These are phyloP conservation scores for Mentha longifolia DNA, from an alignment of 257 asterid species.

Conservation along the genomic window DNA sequence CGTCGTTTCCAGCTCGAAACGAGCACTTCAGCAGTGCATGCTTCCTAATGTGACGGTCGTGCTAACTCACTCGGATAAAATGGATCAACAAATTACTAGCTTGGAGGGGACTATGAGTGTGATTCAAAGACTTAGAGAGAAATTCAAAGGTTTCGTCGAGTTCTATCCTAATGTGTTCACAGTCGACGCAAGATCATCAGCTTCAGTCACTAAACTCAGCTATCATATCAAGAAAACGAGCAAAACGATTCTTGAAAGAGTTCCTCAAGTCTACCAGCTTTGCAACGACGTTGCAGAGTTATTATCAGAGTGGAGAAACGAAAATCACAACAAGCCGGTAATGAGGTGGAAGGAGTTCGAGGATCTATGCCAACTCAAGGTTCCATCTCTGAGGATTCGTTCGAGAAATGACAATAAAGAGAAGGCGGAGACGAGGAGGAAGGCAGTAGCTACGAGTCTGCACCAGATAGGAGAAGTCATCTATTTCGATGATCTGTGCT, in stretches of 20 bases:
- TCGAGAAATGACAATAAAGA: conserved; percentile 66
- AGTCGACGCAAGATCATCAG: conserved; percentile 88
- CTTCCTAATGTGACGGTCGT: conserved; percentile 79
- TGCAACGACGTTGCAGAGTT: conserved; percentile 63
- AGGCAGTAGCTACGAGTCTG: conserved; percentile 67
- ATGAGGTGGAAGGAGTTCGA: conserved; percentile 82
- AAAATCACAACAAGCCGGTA: conserved; percentile 64
- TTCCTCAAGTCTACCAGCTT: conserved; percentile 76
- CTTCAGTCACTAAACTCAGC: conserved; percentile 68
- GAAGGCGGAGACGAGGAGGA: conserved; percentile 69
- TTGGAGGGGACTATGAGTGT: conserved; percentile 47
- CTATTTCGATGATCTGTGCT: conserved; percentile 62
- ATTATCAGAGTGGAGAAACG: conserved; percentile 65
- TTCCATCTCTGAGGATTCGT: conserved; percentile 67
- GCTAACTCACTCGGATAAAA: conserved; percentile 75
- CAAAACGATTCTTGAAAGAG: conserved; percentile 65
- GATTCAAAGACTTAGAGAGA: conserved; percentile 62
- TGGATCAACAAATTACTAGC: conserved; percentile 54
- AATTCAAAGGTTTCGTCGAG: conserved; percentile 66
- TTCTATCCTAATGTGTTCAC: conserved; percentile 84
- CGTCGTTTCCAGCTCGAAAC: conserved; percentile 69
- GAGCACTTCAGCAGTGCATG: conserved; percentile 77
- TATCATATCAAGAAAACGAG: conserved; percentile 66
- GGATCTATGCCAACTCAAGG: conserved; percentile 79
- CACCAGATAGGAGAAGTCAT: conserved; percentile 84